phyloP scores from a whole-genome alignment of 371 early-diverging fungal genomes.

The Mortierella sp. region DNA sequence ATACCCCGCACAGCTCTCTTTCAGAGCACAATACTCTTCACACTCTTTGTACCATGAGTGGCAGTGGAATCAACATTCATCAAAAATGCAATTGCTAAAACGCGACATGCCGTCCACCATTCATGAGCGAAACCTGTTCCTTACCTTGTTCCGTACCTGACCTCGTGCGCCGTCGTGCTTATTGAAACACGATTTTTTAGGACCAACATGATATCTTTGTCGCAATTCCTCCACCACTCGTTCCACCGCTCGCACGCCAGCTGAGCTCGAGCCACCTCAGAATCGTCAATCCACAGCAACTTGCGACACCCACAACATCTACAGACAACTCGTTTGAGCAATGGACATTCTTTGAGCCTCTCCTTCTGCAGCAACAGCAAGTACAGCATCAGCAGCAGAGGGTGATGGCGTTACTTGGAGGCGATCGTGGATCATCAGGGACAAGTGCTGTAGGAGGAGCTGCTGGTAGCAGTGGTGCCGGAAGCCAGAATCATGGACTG shows the following conservation, averaged over 20 bases:
- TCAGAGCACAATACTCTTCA: background rate
- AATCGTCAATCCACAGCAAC: slow-evolving; percentile 16
- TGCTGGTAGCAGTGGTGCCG: background rate
- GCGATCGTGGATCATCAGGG: background rate
- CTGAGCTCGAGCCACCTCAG: slow-evolving; percentile 16
- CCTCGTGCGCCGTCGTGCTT: background rate
- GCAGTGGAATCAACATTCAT: too few species aligned
- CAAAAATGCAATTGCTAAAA: too few species aligned
- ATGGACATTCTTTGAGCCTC: background rate
- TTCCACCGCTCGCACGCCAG: slow-evolving; percentile 35
- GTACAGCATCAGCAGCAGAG: background rate
- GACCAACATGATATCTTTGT: slow-evolving; percentile 27
- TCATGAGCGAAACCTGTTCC: background rate
- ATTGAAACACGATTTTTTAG: background rate
- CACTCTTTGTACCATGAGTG: too few species aligned
- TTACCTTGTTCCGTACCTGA: too few species aligned
- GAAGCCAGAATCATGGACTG: background rate
- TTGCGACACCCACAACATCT: slow-evolving; percentile 7
- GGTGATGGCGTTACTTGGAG: background rate
- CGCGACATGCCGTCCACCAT: too few species aligned
- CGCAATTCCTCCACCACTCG: slow-evolving; percentile 43
- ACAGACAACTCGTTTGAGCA: slow-evolving; percentile 22
- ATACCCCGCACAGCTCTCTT: background rate
- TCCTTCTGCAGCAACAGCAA: background rate
- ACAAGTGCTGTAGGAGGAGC: background rate